A percentile compares a stretch with the other conserved stretches of the same genome.
Evolutionary conservation across 176 grass and related monocot species (phyloP).

Genomic region (Carex parvula): DNA sequence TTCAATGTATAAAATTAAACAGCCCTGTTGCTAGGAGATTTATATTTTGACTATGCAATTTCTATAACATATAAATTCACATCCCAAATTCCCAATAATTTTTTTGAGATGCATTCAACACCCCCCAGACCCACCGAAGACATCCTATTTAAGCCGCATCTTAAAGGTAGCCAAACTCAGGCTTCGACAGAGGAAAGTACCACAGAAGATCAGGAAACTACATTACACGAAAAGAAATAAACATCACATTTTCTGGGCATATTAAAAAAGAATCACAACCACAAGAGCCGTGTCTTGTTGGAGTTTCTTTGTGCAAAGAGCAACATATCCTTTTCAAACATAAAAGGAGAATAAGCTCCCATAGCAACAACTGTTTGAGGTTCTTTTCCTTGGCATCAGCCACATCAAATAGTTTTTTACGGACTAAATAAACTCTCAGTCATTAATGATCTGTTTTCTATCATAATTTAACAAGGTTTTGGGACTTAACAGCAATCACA

Average conservation of each 20-base stretch:
- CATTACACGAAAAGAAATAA: neutral
- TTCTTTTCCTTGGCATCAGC: neutral
- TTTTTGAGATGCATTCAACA: neutral
- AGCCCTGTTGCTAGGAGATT: neutral
- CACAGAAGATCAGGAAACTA: neutral
- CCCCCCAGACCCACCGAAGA: too few species aligned
- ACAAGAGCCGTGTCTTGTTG: neutral
- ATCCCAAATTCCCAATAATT: neutral
- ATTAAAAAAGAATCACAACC: neutral
- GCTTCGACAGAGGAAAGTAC: neutral
- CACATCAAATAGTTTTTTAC: neutral
- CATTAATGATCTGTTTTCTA: too few species aligned
- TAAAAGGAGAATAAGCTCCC: neutral
- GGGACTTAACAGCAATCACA: neutral
- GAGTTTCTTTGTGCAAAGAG: neutral
- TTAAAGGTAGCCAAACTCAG: neutral
- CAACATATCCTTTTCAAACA: neutral
- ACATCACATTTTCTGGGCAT: neutral
- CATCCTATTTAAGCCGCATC: too few species aligned
- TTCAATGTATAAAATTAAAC: constrained; percentile 6
- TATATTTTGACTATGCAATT: neutral
- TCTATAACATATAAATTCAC: neutral
- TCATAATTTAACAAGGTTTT: neutral
- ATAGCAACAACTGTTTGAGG: neutral
- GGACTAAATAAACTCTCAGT: neutral